phyloP scores from a whole-genome alignment of 2,329 filamentous ascomycete genomes.

The Fusarium ramigenum region DNA sequence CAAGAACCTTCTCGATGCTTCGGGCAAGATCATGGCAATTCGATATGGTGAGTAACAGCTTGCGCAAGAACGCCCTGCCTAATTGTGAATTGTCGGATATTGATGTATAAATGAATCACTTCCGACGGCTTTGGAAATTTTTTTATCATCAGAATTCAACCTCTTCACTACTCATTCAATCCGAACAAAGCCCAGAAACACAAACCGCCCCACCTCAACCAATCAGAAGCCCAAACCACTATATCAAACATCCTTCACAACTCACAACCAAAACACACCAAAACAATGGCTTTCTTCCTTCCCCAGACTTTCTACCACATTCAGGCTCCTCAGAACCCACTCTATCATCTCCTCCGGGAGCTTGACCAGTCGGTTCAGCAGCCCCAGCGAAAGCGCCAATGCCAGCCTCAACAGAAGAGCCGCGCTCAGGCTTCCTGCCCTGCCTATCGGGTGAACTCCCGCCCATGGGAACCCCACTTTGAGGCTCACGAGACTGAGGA shows the following conservation, averaged over 20 bases:
- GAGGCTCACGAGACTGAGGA: slow-evolving; percentile 51
- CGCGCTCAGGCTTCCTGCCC: slow-evolving; percentile 37
- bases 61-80: slow-evolving; percentile 6
- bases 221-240: not conserved
- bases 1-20: slow-evolving; percentile 4
- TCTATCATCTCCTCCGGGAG: slow-evolving; percentile 12
- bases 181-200: not conserved
- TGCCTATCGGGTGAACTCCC: not conserved
- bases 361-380: slow-evolving; percentile 21
- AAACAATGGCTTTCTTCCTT: slow-evolving; percentile 23
- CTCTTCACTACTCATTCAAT: not conserved
- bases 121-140: not conserved
- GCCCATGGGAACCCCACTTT: slow-evolving; percentile 14
- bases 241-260: not conserved
- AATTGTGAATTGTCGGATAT: not conserved
- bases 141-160: not conserved
- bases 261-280: not conserved
- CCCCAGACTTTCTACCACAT: slow-evolving; percentile 14
- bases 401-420: slow-evolving; percentile 11
- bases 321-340: slow-evolving; percentile 16
- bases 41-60: slow-evolving; percentile 6
- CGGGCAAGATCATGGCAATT: not conserved
- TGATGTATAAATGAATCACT: not conserved
- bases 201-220: not conserved
- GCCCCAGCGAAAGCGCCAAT: slow-evolving; percentile 19